Base-by-base conservation (phyloP, 2,329 filamentous ascomycete species). In the Sporothrix mexicana region DNA sequence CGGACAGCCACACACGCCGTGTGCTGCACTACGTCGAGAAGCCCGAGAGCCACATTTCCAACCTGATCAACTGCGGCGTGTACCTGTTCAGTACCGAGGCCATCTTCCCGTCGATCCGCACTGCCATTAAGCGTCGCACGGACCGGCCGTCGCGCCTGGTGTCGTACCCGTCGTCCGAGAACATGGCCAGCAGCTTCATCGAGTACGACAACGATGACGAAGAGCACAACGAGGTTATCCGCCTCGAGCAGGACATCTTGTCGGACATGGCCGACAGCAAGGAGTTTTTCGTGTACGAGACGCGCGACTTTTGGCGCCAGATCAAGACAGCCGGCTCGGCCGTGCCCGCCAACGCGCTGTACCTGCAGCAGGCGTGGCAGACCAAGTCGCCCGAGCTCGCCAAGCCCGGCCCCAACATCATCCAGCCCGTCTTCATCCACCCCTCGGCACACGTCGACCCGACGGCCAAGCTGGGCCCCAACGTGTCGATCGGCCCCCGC, bases 1-100 rank as follows among this genome's bases (percentile, higher is more conserved):
- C 93, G 72, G 96, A 99, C 82, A 86, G 92, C 59, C 94, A 98
- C 84, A 97, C 93, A 76, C 95, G 95, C 81, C 94, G 95, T 77
- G 96, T 99, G 62, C 91, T 98, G 74, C 96, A 99, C 85, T 98
- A 99, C 84, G 96, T 99, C 81, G 96, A 98, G 88, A 98, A 98
- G 87, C 96, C 96, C 77, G 95, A 99, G 83, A 94, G 93, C 72
- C 93, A 97, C 83, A 98, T 99, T 83, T 97, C 93, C 80, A 98
- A 98, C 85, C 88, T 99, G 77, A 99, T 99, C 88, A 99, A 98
- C 87, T 98, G 96, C 83, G 96, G 96, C 78, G 95, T 99, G 79
- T 99, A 98, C 85, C 93, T 98, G 78, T 99, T 99, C 84, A 90
- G 93, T 76, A 96, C 95, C 76, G 94, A 98, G 78, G 93, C 92